Evolutionary conservation across 1,284 basidiomycete genomes (phyloP).

Genomic region (Sporisorium iseilematis-ciliati): DNA sequence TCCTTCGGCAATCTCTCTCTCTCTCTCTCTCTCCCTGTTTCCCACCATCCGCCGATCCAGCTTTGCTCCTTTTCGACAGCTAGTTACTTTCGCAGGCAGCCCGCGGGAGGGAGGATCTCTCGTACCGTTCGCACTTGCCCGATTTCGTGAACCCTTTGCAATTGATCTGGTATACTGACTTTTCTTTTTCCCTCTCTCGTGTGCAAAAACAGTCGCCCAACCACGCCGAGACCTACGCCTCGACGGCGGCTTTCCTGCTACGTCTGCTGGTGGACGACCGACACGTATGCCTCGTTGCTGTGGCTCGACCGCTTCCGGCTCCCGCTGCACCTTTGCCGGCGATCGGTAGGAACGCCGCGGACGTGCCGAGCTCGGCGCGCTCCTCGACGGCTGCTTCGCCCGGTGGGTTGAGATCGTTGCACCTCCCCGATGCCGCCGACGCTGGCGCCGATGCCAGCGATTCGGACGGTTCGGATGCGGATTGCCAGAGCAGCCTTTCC

Average conservation of each 20-base stretch:
- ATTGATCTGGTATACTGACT: neutral
- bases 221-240: slow-evolving; percentile 59
- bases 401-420: slow-evolving; percentile 27
- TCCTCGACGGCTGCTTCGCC: slow-evolving; percentile 15
- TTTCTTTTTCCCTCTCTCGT: neutral
- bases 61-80: no score
- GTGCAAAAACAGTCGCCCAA: slow-evolving; percentile 35
- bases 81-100: no score
- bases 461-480: neutral
- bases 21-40: no score
- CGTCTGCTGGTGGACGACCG: slow-evolving; percentile 64
- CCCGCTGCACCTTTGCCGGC: slow-evolving; percentile 40
- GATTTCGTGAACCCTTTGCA: no score
- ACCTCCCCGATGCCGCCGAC: slow-evolving; percentile 11
- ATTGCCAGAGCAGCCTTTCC: slow-evolving; percentile 9
- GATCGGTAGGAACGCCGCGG: neutral
- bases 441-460: no score
- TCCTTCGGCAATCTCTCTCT: no score
- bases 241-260: slow-evolving; percentile 60
- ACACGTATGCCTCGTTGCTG: slow-evolving; percentile 63
- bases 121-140: no score
- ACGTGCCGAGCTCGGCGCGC: slow-evolving; percentile 5
- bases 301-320: slow-evolving; percentile 59
- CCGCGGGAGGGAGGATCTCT: no score
- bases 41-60: no score